phyloP scores from a whole-genome alignment of 2,329 filamentous ascomycete genomes.

The Arthrobotrys sinensis region DNA sequence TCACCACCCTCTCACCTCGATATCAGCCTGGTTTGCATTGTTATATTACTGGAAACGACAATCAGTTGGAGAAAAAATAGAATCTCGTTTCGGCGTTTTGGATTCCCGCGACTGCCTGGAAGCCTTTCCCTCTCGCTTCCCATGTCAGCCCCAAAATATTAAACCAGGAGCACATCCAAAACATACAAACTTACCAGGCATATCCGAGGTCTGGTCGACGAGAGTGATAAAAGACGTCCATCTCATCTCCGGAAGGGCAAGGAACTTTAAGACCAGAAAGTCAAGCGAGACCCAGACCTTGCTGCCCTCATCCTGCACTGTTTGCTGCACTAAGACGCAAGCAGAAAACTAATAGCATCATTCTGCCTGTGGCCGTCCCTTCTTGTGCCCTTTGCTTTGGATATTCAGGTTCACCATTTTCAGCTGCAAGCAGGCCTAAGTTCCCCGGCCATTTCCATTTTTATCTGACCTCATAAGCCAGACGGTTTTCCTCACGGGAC shows the following conservation, averaged over 20 bases:
- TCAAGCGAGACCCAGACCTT: conserved; percentile 52
- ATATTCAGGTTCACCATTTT: conserved; percentile 25
- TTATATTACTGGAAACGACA: conserved; percentile 33
- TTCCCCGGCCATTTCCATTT: conserved; percentile 62
- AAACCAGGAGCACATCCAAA: conserved; percentile 43
- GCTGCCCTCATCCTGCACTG: conserved; percentile 49
- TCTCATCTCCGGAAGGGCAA: conserved; percentile 61
- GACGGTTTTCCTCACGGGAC: conserved; percentile 31
- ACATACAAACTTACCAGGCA: conserved; percentile 21
- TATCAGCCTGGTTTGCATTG: conserved; percentile 15
- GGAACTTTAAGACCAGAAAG: conserved; percentile 43
- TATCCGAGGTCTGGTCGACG: conserved; percentile 35
- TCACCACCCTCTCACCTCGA: conserved; percentile 3
- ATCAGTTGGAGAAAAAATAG: conserved; percentile 32
- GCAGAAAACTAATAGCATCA: conserved; percentile 60
- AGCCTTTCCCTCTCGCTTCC: conserved; percentile 30
- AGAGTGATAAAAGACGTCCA: conserved; percentile 42
- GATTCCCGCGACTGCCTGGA: conserved; percentile 49
- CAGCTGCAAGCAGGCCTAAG: conserved; percentile 54
- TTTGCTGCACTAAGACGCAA: conserved; percentile 56
- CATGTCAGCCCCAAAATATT: conserved; percentile 43
- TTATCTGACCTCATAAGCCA: conserved; percentile 57
- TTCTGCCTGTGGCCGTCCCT: conserved; percentile 26
- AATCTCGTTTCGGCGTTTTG: conserved; percentile 47
- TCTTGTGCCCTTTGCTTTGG: conserved; percentile 17